Percentiles rank a stretch among this genome's conserved stretches.
phyloP scores from a whole-genome alignment of 164 flowering plant species.

The Sedum album region DNA sequence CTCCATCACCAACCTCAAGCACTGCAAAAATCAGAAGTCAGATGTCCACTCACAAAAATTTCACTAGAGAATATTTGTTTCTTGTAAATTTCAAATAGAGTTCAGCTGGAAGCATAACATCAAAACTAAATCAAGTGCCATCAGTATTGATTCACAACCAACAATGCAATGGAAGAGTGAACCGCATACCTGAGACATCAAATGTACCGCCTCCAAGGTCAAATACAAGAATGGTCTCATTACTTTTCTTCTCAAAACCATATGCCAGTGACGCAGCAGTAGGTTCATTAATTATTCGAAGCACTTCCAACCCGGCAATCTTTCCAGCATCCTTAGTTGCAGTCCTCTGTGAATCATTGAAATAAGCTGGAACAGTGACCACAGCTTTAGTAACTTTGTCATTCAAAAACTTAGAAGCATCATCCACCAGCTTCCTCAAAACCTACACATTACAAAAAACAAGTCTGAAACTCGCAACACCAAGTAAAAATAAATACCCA shows the following conservation, averaged over 20 bases:
- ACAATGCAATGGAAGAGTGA: too few species aligned
- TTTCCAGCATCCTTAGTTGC: slow-evolving; percentile 29
- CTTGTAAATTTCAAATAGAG: neutral
- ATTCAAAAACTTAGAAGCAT: neutral
- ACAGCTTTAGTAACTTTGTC: neutral
- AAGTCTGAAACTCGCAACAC: neutral
- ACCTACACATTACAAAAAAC: neutral
- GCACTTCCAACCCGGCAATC: slow-evolving; percentile 35
- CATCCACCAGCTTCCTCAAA: slow-evolving; percentile 5
- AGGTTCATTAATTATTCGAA: slow-evolving; percentile 33
- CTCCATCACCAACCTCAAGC: slow-evolving; percentile 41
- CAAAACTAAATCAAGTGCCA: neutral
- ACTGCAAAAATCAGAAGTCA: slow-evolving; percentile 15
- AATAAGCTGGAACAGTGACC: neutral
- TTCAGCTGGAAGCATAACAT: neutral
- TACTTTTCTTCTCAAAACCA: slow-evolving; percentile 36
- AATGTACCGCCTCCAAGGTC: neutral
- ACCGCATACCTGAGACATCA: slow-evolving; percentile 6
- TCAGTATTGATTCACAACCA: too few species aligned
- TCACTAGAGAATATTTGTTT: neutral
- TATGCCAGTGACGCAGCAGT: slow-evolving; percentile 36
- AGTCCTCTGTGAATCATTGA: neutral
- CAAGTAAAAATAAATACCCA: neutral
- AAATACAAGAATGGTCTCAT: slow-evolving; percentile 31
- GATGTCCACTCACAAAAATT: too few species aligned